Percentiles rank a stretch among this genome's conserved stretches.
phyloP scores from a whole-genome alignment of 805 yeast genomes.

The Teunomyces barrocoloradensis region DNA sequence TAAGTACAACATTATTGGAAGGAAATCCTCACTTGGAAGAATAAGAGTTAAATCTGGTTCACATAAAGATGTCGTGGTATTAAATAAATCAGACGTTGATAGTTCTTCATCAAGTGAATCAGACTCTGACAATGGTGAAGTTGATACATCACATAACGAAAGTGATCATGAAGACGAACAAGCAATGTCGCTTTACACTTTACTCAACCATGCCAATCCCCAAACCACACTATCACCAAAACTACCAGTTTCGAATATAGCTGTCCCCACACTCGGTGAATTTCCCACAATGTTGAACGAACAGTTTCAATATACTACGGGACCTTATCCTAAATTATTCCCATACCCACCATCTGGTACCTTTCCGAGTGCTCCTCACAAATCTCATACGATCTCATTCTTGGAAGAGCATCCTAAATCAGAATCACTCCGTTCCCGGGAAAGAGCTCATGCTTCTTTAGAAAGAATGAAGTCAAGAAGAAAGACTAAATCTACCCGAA shows the following conservation, averaged over 20 bases:
- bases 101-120: neutral
- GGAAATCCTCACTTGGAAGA: slow-evolving; percentile 13
- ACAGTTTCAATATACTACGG: slow-evolving; percentile 7
- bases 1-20: slow-evolving; percentile 21
- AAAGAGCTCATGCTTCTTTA: slow-evolving; percentile 64
- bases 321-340: slow-evolving; percentile 2
- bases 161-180: slow-evolving; percentile 61
- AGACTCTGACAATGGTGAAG: slow-evolving; percentile 15
- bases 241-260: slow-evolving; percentile 12
- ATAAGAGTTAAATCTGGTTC: slow-evolving; percentile 15
- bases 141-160: slow-evolving; percentile 15
- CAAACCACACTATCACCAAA: slow-evolving; percentile 6
- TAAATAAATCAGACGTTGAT: slow-evolving; percentile 1
- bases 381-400: slow-evolving; percentile 12
- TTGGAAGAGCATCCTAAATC: slow-evolving; percentile 27
- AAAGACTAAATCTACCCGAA: slow-evolving; percentile 42
- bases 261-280: slow-evolving; percentile 43
- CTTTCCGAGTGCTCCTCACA: neutral
- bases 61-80: slow-evolving; percentile 10
- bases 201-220: slow-evolving; percentile 37
- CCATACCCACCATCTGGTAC: slow-evolving; percentile 1
- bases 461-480: slow-evolving; percentile 60
- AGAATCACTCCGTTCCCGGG: slow-evolving; percentile 45
- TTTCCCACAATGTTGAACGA: slow-evolving; percentile 37
- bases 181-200: slow-evolving; percentile 64